These are phyloP conservation scores for Rheum nobile DNA, from an alignment of 148 eudicot genomes.

Conservation along the genomic window DNA sequence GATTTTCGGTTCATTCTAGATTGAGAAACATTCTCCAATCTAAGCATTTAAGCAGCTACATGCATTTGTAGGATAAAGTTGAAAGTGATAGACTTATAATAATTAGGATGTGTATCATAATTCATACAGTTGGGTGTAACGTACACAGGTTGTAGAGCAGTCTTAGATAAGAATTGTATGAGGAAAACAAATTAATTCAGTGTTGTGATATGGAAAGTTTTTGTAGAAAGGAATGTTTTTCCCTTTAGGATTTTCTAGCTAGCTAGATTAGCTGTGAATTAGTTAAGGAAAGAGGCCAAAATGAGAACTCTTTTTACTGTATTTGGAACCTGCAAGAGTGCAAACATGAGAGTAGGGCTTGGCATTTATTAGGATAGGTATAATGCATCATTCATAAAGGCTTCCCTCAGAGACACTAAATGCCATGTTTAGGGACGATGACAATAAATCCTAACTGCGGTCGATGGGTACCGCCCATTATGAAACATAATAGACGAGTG, in stretches of 20 bases:
- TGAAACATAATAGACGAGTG: background rate
- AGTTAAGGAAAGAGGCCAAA: slow-evolving; percentile 1
- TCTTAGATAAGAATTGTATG: background rate
- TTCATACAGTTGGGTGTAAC: slow-evolving; percentile 4
- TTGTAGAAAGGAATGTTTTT: slow-evolving; percentile 4
- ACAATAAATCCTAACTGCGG: background rate
- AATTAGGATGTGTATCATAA: background rate
- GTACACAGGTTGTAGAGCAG: background rate
- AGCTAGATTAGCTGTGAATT: slow-evolving; percentile 2
- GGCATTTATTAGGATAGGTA: slow-evolving; percentile 1
- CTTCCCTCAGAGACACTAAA: background rate
- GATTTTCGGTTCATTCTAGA: background rate
- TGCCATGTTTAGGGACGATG: background rate
- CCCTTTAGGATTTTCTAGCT: background rate
- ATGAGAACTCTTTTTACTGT: background rate
- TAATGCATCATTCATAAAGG: background rate
- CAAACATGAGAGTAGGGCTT: background rate
- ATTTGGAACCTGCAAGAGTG: slow-evolving; percentile 3
- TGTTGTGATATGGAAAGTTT: background rate
- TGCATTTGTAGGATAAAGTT: background rate
- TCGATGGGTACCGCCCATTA: background rate
- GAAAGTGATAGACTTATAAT: background rate
- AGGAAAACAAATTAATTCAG: background rate
- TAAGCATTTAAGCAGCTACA: background rate
- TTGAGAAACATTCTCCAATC: slow-evolving; percentile 6